Conservation (phyloP, 2,329 filamentous ascomycete species). For the Calonectria montana region DNA sequence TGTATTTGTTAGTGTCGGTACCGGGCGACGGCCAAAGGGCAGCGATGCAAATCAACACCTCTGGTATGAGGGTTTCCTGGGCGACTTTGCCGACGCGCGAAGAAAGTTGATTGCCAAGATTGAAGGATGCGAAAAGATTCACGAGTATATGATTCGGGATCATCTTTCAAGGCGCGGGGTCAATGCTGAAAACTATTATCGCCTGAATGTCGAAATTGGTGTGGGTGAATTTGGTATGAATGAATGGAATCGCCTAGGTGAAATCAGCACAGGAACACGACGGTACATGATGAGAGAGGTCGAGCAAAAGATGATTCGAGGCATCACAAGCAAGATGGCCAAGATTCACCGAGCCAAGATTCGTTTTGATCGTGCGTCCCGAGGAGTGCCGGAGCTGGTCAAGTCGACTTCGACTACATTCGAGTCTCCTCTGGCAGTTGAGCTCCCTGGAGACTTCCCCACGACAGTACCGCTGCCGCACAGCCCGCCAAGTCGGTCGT, state of each 20-base stretch:
- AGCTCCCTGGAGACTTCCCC: constrained; percentile 69
- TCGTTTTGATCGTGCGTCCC: constrained; percentile 67
- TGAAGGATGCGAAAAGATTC: constrained; percentile 92
- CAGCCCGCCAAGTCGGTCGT: constrained; percentile 58
- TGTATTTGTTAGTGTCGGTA: constrained; percentile 94
- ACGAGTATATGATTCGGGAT: constrained; percentile 85
- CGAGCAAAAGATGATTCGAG: constrained; percentile 81
- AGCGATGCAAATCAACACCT: constrained; percentile 78
- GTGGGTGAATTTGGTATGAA: constrained; percentile 99
- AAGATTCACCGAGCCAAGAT: constrained; percentile 83
- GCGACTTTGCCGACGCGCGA: constrained; percentile 91
- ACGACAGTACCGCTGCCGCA: constrained; percentile 50
- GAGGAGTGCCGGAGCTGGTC: constrained; percentile 56
- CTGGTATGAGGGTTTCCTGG: constrained; percentile 95
- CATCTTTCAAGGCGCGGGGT: constrained; percentile 82
- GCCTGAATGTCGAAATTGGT: constrained; percentile 95
- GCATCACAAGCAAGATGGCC: constrained; percentile 82
- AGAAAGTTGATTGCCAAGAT: constrained; percentile 89
- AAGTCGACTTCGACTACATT: constrained; percentile 56
- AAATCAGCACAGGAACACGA: constrained; percentile 93
- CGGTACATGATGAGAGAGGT: constrained; percentile 81
- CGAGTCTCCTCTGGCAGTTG: constrained; percentile 63
- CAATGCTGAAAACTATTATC: constrained; percentile 90
- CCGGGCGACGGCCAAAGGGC: constrained; percentile 79
- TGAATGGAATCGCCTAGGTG: constrained; percentile 93